Evolutionary conservation across 306 rosid genomes (phyloP).

Genomic region (Begonia peltatifolia): DNA sequence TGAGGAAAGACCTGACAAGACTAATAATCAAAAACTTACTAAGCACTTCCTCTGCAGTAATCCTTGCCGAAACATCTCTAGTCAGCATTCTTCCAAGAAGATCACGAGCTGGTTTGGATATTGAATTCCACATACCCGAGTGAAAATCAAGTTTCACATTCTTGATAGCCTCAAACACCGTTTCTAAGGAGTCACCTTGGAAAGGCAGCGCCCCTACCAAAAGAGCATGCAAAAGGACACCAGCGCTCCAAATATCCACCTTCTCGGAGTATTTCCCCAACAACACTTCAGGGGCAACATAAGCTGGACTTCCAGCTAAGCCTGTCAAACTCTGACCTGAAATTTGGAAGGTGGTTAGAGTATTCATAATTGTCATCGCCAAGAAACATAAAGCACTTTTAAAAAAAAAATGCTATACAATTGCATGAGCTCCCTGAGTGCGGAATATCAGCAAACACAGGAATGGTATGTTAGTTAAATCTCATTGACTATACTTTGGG

Average conservation of each 20-base stretch:
- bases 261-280: slow-evolving; percentile 67
- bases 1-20: too few relatives aligned
- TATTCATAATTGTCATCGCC: too few relatives aligned
- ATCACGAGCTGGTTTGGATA: slow-evolving; percentile 87
- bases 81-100: slow-evolving; percentile 89
- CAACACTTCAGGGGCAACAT: slow-evolving; percentile 97
- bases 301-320: slow-evolving; percentile 99
- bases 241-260: slow-evolving; percentile 99
- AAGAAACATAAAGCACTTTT: too few relatives aligned
- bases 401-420: too few relatives aligned
- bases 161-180: slow-evolving; percentile 87
- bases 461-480: too few relatives aligned
- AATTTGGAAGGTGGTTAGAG: not conserved
- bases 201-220: slow-evolving; percentile 86
- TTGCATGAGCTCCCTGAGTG: too few relatives aligned
- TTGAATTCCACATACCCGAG: slow-evolving; percentile 56
- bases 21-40: slow-evolving; percentile 37
- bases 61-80: slow-evolving; percentile 73
- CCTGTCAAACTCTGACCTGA: slow-evolving; percentile 92
- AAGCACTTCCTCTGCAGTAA: slow-evolving; percentile 91
- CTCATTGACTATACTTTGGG: too few relatives aligned
- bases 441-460: too few relatives aligned
- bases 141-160: slow-evolving; percentile 66
- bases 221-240: slow-evolving; percentile 84
- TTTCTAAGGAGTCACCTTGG: slow-evolving; percentile 79